Percentiles rank a stretch among this genome's conserved stretches.
Conservation (phyloP, 495 filamentous ascomycete genomes). For the Penicillium fimorum region DNA sequence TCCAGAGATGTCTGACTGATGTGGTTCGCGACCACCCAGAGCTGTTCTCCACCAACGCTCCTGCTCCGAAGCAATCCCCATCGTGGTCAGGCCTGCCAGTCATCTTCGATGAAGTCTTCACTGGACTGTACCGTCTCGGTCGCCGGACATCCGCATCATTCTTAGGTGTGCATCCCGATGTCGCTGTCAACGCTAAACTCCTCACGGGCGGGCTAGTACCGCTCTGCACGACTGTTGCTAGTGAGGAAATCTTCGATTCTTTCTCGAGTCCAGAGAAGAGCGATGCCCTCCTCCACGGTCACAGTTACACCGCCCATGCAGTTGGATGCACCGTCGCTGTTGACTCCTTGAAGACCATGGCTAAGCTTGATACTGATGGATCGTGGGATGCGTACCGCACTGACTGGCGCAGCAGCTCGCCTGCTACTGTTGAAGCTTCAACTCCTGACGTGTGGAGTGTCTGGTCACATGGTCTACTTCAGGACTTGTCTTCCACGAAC, state of each 20-base stretch:
- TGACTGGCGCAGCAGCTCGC: constrained; percentile 34
- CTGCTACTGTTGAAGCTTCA: constrained; percentile 3
- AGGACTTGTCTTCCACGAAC: constrained; percentile 49
- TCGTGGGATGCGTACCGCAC: constrained; percentile 50
- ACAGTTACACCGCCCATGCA: constrained; percentile 79
- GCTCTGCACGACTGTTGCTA: constrained; percentile 67
- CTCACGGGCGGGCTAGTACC: constrained; percentile 76
- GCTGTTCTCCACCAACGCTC: constrained; percentile 39
- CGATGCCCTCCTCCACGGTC: constrained; percentile 73
- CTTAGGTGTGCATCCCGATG: constrained; percentile 62
- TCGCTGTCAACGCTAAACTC: constrained; percentile 75
- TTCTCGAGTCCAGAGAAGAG: constrained; percentile 66
- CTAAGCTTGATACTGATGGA: constrained; percentile 50
- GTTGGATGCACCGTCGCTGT: constrained; percentile 72
- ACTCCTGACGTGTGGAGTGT: constrained; percentile 58
- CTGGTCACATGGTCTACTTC: constrained; percentile 59
- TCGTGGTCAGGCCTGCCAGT: constrained; percentile 70
- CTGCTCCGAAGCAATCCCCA: constrained; percentile 15
- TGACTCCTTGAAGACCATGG: constrained; percentile 55
- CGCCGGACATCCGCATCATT: constrained; percentile 63
- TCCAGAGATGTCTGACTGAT: constrained; percentile 64
- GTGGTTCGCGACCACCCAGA: constrained; percentile 56
- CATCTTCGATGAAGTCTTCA: constrained; percentile 80
- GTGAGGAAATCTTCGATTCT: constrained; percentile 66
- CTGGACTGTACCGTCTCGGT: constrained; percentile 74